Evolutionary conservation across 371 early-diverging fungal species (phyloP).

Genomic region (Massospora cicadina): DNA sequence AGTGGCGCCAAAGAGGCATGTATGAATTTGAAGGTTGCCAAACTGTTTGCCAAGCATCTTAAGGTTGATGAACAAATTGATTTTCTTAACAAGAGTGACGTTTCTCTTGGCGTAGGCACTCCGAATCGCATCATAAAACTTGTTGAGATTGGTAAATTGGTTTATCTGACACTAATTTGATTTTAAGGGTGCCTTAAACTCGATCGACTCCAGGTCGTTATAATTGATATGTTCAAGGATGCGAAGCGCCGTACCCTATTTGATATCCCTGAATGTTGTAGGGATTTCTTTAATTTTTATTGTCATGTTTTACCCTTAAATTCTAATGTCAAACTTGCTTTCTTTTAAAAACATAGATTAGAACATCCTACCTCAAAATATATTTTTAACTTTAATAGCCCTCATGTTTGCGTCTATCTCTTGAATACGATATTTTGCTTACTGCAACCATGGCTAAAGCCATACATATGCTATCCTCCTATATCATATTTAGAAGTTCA

Average conservation of each 20-base stretch:
- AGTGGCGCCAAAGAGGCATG: not conserved
- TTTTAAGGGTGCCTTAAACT: constrained; percentile 16
- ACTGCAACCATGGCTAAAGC: no score
- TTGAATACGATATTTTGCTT: no score
- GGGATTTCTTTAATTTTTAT: constrained; percentile 30
- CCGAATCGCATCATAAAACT: constrained; percentile 59
- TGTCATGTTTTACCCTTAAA: not conserved
- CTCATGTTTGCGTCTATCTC: no score
- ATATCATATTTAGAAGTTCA: no score
- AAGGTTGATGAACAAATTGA: constrained; percentile 55
- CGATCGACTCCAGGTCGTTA: constrained; percentile 40
- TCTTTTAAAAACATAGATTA: constrained; percentile 1
- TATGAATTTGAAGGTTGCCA: constrained; percentile 33
- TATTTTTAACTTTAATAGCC: no score
- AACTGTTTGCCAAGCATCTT: constrained; percentile 73
- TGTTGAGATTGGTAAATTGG: constrained; percentile 28
- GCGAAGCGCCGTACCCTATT: constrained; percentile 57
- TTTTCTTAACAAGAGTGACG: constrained; percentile 29
- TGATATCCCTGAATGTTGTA: constrained; percentile 49
- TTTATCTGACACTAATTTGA: not conserved
- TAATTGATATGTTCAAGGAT: constrained; percentile 55
- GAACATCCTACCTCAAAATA: not conserved
- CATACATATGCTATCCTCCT: no score
- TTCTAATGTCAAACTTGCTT: constrained; percentile 4
- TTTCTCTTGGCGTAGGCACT: constrained; percentile 65